phyloP scores from a whole-genome alignment of 805 yeast genomes.

The Candida suzukii region DNA sequence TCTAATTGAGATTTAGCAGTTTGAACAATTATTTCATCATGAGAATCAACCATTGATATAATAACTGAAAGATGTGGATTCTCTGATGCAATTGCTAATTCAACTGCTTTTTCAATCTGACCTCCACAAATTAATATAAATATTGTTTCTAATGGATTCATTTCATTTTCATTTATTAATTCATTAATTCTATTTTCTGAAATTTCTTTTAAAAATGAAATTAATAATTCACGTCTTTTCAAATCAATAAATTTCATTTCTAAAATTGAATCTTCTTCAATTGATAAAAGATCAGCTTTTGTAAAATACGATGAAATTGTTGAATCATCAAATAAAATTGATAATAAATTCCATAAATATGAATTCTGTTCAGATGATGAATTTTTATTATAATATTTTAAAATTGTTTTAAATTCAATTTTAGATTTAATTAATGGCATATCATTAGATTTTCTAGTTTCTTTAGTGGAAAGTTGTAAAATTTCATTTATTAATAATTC shows the following conservation, averaged over 20 bases:
- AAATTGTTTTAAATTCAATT: neutral
- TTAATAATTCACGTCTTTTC: slow-evolving; percentile 38
- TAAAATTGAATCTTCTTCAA: slow-evolving; percentile 5
- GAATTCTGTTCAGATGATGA: slow-evolving; percentile 14
- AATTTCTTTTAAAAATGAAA: slow-evolving; percentile 49
- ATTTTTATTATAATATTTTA: neutral
- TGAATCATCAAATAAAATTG: slow-evolving; percentile 51
- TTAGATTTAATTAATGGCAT: neutral
- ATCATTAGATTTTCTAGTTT: neutral
- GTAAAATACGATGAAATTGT: slow-evolving; percentile 11
- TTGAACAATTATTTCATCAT: slow-evolving; percentile 46
- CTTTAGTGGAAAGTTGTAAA: neutral
- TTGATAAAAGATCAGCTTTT: slow-evolving; percentile 3
- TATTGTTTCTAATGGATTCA: slow-evolving; percentile 43
- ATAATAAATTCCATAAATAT: slow-evolving; percentile 47
- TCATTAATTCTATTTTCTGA: slow-evolving; percentile 29
- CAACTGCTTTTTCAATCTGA: slow-evolving; percentile 55
- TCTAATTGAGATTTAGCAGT: slow-evolving; percentile 57
- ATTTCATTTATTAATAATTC: neutral
- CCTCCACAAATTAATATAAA: slow-evolving; percentile 46
- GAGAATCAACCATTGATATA: slow-evolving; percentile 65
- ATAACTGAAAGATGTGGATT: slow-evolving; percentile 68
- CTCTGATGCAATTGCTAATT: slow-evolving; percentile 48
- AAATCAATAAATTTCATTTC: slow-evolving; percentile 11
- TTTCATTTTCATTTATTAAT: slow-evolving; percentile 15